Evolutionary conservation across 2,329 filamentous ascomycete genomes (phyloP), one percentile per base, ranked within the genome.

Genomic region (Phoma sp.): DNA sequence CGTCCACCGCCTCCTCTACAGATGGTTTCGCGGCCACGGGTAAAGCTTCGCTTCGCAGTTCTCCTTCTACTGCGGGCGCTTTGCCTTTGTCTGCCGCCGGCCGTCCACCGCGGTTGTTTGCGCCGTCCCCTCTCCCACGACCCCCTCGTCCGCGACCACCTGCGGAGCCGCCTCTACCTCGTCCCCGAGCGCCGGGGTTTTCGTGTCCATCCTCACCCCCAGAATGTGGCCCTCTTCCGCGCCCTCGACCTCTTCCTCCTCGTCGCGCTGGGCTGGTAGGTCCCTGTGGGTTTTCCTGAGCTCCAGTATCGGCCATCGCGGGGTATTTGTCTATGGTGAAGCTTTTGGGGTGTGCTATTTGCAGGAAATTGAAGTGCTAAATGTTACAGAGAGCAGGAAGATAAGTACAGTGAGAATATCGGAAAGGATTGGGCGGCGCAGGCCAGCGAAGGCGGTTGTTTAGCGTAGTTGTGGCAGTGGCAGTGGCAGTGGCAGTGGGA

Each of bases 121-220:
- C 67, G 54, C 72, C 63, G 9, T 75, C 74, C 62, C 74, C 66
- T 46, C 72, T 67, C 17, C 71, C 67, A 46, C 65, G 63, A 31
- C 67, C 58, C 37, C 64, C 72, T 44, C 70, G 68, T 32, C 75
- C 75, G 57, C 72, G 66, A 12, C 68, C 66, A 25, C 63, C 57
- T 53, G 72, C 64, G 25, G 55, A 60, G 57, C 73, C 65, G 40
- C 74, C 74, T 66, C 74, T 68, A 54, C 71, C 72, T 53, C 74
- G 69, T n/a, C 69, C 71, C 53, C 71, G 63, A 22, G 57, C 45
- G 19, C 62, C 59, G 31, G 52, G 45, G 17, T 62, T 44, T 27
- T 71, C 67, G 8, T 60, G 57, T 7, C 57, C 57, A 5, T 67
- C 65, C 31, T 67, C 69, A 22, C 40, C 19, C 8, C 65, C 63